Evolutionary conservation across 139 green algal species (phyloP).

Genomic region (Ettlia oleoabundans): DNA sequence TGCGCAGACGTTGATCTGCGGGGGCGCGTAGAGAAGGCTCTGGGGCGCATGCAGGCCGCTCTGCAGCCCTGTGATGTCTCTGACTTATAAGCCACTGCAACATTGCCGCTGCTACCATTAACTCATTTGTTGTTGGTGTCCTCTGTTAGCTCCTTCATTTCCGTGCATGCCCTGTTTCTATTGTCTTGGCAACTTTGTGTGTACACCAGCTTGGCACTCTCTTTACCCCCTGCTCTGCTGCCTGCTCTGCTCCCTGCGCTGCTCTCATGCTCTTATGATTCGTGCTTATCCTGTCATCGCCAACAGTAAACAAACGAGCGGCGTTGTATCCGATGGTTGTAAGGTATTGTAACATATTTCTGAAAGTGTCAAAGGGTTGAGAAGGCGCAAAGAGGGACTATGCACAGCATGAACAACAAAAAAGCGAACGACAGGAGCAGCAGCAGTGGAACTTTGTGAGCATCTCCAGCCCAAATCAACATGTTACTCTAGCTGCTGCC

Average conservation of each 20-base stretch:
- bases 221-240: neutral
- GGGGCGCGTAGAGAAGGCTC: conserved; percentile 62
- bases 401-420: neutral
- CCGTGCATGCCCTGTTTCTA: neutral
- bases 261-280: too few species aligned
- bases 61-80: conserved; percentile 43
- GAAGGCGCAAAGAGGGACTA: neutral
- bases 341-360: too few species aligned
- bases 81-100: neutral
- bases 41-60: conserved; percentile 66
- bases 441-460: too few species aligned
- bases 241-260: neutral
- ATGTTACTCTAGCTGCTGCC: too few species aligned
- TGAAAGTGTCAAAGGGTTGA: too few species aligned
- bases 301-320: too few species aligned
- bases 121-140: too few species aligned
- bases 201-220: too few species aligned
- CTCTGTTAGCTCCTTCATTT: neutral
- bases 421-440: neutral
- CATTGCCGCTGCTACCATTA: neutral
- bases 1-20: conserved; percentile 68
- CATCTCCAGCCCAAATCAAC: too few species aligned
- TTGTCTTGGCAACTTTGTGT: neutral
- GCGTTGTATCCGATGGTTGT: too few species aligned
- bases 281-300: too few species aligned